Base-by-base conservation (phyloP, 2,329 filamentous ascomycete genomes). In the Fusarium austroafricanum region DNA sequence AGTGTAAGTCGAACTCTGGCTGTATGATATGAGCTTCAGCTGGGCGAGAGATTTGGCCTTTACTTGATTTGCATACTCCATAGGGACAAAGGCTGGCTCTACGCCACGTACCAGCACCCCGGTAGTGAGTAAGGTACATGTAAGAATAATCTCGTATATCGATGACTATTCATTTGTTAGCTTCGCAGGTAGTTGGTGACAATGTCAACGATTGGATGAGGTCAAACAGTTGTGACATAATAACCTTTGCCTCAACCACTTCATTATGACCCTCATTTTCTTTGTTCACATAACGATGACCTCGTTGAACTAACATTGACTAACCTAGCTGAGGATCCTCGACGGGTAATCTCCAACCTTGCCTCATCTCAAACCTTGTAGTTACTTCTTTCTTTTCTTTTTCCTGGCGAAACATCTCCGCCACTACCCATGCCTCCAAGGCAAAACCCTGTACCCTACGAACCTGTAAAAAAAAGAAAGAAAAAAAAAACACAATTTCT, bases 91-190 rank as follows among this genome's bases (percentile, higher is more conserved):
- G 39, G 29, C 29, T 46, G 39, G 29, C 29, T 46, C 10, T 10
- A 45, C 37, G 45, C 61, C 37, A 65, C 45, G 52, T 43, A 42
- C 37, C 39, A 42, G 23, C 35, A 64, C 46, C 61, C 60, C 7
- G 45, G 61, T 52, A 53, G 20, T 9, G 15, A 15, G 21, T 10
- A 29, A 46, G 23, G 15, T 15, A 43, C 17, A n/a, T 10, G 28
- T 43, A 28, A 20, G 10, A 20, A 43, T 23, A 11, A 23, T 12
- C 28, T 45, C 18, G 40, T 29, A 20, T 40, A n/a, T 44, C 7
- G 37, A 23, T 17, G 7, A n/a, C 8, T 17, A 14, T 38, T 38
- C 14, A 10, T 40, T 35, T 47, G 23, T 39, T 65, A 17, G 12
- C 29, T n/a, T 38, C 28, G 11, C 15, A 43, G 33, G 35, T 17